phyloP scores from a whole-genome alignment of 2,329 filamentous ascomycete species.

The Ampelomyces quisqualis region DNA sequence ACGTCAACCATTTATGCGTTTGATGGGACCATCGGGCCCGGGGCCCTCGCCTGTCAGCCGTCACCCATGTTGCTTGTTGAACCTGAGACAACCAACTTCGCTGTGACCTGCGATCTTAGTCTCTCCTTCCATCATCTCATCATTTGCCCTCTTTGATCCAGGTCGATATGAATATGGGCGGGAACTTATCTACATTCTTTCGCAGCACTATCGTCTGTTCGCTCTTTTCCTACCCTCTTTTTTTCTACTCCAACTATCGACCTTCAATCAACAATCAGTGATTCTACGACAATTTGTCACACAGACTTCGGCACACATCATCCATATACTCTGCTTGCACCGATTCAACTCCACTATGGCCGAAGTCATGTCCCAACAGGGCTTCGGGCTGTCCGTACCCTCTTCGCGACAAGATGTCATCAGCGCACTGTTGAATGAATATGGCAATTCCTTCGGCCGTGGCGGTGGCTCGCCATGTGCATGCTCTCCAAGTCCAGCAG shows the following conservation, averaged over 20 bases:
- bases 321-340: conserved; percentile 3
- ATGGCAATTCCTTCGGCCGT: conserved; percentile 35
- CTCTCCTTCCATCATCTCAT: conserved; percentile 22
- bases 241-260: conserved; percentile 5
- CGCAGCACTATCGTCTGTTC: conserved; percentile 20
- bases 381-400: conserved; percentile 26
- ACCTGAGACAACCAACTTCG: conserved; percentile 38
- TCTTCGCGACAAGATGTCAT: conserved; percentile 41
- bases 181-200: conserved; percentile 18
- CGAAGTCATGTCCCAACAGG: conserved; percentile 27
- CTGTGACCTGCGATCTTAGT: conserved; percentile 22
- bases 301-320: conserved; percentile 1
- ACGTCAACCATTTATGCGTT: conserved; percentile 43
- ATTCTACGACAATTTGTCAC: not conserved
- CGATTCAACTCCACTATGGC: conserved; percentile 23
- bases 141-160: conserved; percentile 17
- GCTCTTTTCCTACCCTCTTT: conserved; percentile 11
- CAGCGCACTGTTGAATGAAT: conserved; percentile 43
- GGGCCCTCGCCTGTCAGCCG: conserved; percentile 25
- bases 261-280: not conserved
- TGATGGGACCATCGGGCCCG: conserved; percentile 28
- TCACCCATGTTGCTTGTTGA: conserved; percentile 33
- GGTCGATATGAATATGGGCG: conserved; percentile 25
- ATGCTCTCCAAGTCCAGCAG: conserved; percentile 25
- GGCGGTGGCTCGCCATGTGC: conserved; percentile 24